Evolutionary conservation across 345 rosid genomes (phyloP).

Genomic region (Rhizophora apiculata): DNA sequence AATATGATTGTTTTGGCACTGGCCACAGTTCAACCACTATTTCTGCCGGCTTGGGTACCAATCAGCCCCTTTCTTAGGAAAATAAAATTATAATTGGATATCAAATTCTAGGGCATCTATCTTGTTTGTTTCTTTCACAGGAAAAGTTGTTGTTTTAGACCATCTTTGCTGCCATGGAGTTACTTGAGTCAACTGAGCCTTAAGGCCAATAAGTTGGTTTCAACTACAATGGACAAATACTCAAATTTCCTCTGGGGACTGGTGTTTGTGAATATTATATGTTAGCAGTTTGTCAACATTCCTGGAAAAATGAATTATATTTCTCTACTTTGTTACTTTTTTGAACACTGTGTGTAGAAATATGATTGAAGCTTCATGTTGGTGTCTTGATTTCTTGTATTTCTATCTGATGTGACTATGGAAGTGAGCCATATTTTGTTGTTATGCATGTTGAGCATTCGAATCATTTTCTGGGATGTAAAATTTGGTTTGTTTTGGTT

Average conservation of each 20-base stretch:
- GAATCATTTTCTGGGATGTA: constrained; percentile 5
- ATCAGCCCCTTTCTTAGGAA: constrained; percentile 10
- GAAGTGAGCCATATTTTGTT: no score
- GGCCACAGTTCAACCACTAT: constrained; percentile 96
- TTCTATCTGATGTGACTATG: no score
- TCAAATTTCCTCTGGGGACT: neutral
- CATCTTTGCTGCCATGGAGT: neutral
- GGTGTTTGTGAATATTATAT: no score
- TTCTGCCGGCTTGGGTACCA: constrained; percentile 87
- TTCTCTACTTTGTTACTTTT: no score
- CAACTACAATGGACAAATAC: no score
- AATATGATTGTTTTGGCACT: constrained; percentile 87
- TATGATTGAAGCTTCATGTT: neutral
- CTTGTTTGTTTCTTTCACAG: neutral
- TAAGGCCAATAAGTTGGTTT: neutral
- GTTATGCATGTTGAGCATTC: neutral
- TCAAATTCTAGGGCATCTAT: no score
- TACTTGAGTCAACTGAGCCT: neutral
- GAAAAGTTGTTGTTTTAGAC: neutral
- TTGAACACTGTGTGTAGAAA: no score
- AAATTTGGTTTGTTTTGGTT: constrained; percentile 12
- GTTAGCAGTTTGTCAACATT: no score
- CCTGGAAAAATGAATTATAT: no score
- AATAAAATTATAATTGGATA: neutral
- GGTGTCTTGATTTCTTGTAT: neutral